Percentiles rank a stretch among this genome's conserved stretches.
phyloP scores from a whole-genome alignment of 1,139 yeast genomes.

The Suhomyces ambrosiae region DNA sequence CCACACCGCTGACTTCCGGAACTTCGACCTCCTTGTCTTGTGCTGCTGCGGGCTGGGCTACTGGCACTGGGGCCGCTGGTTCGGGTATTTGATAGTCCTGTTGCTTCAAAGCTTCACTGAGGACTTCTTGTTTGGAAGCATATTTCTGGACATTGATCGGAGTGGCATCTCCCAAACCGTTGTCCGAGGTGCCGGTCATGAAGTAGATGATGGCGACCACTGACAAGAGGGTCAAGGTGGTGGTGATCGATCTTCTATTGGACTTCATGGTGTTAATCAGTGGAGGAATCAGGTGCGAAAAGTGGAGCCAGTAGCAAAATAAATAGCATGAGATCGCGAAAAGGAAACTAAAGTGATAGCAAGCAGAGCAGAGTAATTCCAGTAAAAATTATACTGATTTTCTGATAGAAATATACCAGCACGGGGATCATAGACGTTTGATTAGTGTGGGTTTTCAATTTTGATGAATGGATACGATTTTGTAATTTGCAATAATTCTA shows the following conservation, averaged over 20 bases:
- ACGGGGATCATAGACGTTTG: too few species aligned
- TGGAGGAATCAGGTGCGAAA: background rate
- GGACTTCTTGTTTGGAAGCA: slow-evolving; percentile 5
- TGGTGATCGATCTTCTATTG: slow-evolving; percentile 28
- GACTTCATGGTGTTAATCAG: slow-evolving; percentile 19
- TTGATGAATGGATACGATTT: too few species aligned
- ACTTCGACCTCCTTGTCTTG: background rate
- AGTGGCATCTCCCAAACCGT: slow-evolving; percentile 26
- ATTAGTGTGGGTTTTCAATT: too few species aligned
- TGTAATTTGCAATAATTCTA: too few species aligned
- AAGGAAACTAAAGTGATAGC: too few species aligned
- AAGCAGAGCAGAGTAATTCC: too few species aligned
- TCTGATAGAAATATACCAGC: too few species aligned
- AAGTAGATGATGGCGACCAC: slow-evolving; percentile 30
- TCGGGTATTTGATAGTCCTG: slow-evolving; percentile 1
- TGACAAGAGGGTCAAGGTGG: slow-evolving; percentile 27
- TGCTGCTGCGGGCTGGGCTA: background rate
- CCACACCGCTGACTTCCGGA: slow-evolving; percentile 7
- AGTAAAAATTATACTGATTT: too few species aligned
- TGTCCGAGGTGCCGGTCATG: slow-evolving; percentile 26
- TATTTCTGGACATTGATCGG: slow-evolving; percentile 27
- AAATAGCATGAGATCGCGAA: too few species aligned
- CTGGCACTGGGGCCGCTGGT: background rate
- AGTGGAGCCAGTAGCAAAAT: background rate
- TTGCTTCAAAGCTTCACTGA: slow-evolving; percentile 4